Percentiles rank a stretch among this genome's conserved stretches.
Conservation (phyloP, 305 asterid genomes). For the Fraxinus xanthoxyloides region DNA sequence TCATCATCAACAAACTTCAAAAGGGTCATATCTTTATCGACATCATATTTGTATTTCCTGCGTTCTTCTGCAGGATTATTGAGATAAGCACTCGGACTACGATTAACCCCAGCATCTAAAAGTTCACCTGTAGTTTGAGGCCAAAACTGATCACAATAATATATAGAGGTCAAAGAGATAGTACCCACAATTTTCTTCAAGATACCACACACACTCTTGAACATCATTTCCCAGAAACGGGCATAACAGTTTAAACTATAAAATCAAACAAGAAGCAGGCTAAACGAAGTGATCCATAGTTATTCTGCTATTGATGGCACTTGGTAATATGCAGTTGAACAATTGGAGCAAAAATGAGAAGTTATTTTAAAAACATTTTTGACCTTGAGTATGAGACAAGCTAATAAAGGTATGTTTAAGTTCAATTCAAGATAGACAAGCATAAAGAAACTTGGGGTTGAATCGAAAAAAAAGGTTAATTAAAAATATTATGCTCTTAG, state of each 20-base stretch:
- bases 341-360: not conserved
- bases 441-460: not conserved
- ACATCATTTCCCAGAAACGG: not conserved
- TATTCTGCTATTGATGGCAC: not conserved
- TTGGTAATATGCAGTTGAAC: not conserved
- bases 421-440: not conserved
- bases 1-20: constrained; percentile 83
- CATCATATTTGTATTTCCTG: constrained; percentile 71
- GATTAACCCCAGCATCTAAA: constrained; percentile 83
- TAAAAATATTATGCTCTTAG: not conserved
- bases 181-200: not conserved
- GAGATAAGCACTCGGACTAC: constrained; percentile 97
- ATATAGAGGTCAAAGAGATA: not conserved
- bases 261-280: not conserved
- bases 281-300: not conserved
- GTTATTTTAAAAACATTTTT: not conserved
- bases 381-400: not conserved
- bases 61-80: constrained; percentile 89
- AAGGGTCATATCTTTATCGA: constrained; percentile 91
- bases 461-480: not conserved
- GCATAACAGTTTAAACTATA: not conserved
- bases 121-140: constrained; percentile 68
- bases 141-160: constrained; percentile 22
- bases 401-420: not conserved
- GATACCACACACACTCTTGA: not conserved